A percentile compares a stretch with the other conserved stretches of the same genome.
Evolutionary conservation across 352 stramenopile species (phyloP).

Genomic region (Elongisporangium prolatum): DNA sequence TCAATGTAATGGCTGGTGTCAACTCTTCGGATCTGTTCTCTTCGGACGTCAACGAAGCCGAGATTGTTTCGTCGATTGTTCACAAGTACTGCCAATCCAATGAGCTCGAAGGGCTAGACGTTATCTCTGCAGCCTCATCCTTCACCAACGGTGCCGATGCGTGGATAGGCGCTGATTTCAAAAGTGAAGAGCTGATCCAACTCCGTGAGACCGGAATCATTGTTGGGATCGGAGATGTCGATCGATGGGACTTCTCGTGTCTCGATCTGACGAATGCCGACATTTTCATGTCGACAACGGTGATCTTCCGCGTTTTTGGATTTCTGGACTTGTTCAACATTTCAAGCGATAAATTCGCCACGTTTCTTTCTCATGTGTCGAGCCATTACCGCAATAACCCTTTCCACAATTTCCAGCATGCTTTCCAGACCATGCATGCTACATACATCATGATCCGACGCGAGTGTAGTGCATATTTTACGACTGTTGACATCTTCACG

Average conservation of each 20-base stretch:
- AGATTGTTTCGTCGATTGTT: slow-evolving; percentile 57
- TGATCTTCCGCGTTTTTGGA: slow-evolving; percentile 51
- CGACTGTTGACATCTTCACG: slow-evolving; percentile 47
- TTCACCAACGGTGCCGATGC: slow-evolving; percentile 18
- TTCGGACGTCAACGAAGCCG: slow-evolving; percentile 32
- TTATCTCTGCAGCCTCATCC: slow-evolving; percentile 11
- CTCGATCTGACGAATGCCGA: slow-evolving; percentile 50
- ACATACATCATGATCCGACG: slow-evolving; percentile 44
- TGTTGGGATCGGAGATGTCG: slow-evolving; percentile 39
- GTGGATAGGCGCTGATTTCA: slow-evolving; percentile 6
- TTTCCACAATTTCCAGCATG: slow-evolving; percentile 79
- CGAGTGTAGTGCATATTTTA: slow-evolving; percentile 36
- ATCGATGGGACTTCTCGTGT: slow-evolving; percentile 45
- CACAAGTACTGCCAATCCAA: slow-evolving; percentile 55
- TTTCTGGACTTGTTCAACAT: slow-evolving; percentile 55
- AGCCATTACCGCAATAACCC: slow-evolving; percentile 60
- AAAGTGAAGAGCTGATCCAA: slow-evolving; percentile 14
- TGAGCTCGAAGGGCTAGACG: slow-evolving; percentile 35
- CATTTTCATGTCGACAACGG: slow-evolving; percentile 36
- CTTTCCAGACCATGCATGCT: slow-evolving; percentile 59
- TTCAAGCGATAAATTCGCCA: slow-evolving; percentile 38
- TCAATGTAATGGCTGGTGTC: too few relatives aligned
- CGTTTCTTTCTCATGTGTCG: slow-evolving; percentile 51
- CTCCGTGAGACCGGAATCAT: slow-evolving; percentile 22
- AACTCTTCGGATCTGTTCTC: too few relatives aligned